Percentiles rank a stretch among this genome's conserved stretches.
Evolutionary conservation across 2,329 filamentous ascomycete genomes (phyloP).

Genomic region (Davidsoniella virescens): DNA sequence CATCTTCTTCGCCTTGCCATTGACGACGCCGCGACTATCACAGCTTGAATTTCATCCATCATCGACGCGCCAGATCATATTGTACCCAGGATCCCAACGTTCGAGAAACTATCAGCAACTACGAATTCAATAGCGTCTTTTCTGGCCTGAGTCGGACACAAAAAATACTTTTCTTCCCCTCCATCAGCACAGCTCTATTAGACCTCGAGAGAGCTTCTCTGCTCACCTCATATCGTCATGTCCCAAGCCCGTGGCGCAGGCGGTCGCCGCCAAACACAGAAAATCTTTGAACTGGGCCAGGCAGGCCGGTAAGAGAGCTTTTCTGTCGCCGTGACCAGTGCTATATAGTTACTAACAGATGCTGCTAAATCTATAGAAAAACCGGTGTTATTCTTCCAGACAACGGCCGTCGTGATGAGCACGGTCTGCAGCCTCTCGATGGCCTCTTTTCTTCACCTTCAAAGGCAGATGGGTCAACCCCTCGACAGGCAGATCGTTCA

Average conservation of each 20-base stretch:
- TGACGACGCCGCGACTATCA: no score
- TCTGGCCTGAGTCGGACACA: no score
- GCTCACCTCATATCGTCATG: neutral
- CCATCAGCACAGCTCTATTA: no score
- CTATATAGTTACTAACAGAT: neutral
- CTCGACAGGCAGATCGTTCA: constrained; percentile 20
- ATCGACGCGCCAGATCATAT: no score
- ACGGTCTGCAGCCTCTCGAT: constrained; percentile 81
- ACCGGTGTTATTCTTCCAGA: constrained; percentile 74
- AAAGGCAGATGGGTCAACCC: constrained; percentile 24
- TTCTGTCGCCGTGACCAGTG: neutral
- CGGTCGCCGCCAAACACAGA: constrained; percentile 8
- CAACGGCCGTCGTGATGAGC: constrained; percentile 65
- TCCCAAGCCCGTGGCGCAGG: constrained; percentile 9
- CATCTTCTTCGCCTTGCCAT: no score
- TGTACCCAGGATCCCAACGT: no score
- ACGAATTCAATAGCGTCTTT: no score
- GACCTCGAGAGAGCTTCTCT: no score
- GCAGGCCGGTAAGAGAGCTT: constrained; percentile 22
- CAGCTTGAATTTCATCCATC: no score
- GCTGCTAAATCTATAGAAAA: constrained; percentile 41
- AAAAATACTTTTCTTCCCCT: no score
- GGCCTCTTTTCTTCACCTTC: constrained; percentile 78
- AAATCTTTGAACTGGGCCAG: constrained; percentile 20
- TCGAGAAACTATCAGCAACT: no score